A percentile compares a stretch with the other conserved stretches of the same genome.
These are phyloP conservation scores for Phenoliferia sp. DNA, from an alignment of 1,284 basidiomycete species.

Conservation along the genomic window DNA sequence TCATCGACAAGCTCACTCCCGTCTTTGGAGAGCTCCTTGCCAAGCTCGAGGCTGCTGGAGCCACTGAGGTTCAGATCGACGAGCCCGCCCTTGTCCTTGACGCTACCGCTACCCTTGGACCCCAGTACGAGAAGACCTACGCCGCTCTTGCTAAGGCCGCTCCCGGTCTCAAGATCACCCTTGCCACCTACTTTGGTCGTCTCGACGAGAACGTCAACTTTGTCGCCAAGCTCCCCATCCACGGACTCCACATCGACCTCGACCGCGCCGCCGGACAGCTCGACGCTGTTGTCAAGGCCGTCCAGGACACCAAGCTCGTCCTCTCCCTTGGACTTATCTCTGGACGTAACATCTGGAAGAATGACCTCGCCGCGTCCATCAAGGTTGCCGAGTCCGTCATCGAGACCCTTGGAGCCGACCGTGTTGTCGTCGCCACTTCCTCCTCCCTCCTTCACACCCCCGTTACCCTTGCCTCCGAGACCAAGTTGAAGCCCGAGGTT, in stretches of 20 bases:
- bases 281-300: constrained; percentile 71
- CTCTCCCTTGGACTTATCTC: constrained; percentile 96
- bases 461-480: constrained; percentile 89
- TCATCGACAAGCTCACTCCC: constrained; percentile 84
- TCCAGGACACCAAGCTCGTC: constrained; percentile 74
- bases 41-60: constrained; percentile 89
- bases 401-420: constrained; percentile 65
- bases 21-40: constrained; percentile 87
- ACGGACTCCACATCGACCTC: constrained; percentile 94
- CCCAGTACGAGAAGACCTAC: constrained; percentile 79
- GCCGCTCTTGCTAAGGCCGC: constrained; percentile 72
- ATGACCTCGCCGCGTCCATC: constrained; percentile 80
- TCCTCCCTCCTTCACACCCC: constrained; percentile 98
- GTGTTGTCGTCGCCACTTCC: constrained; percentile 90
- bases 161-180: constrained; percentile 71
- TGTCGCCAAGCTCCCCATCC: constrained; percentile 86
- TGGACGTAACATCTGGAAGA: constrained; percentile 99
- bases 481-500: constrained; percentile 82
- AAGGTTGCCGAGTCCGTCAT: constrained; percentile 81
- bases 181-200: constrained; percentile 85
- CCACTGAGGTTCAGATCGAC: constrained; percentile 91
- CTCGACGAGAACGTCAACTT: constrained; percentile 88
- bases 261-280: constrained; percentile 84
- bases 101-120: constrained; percentile 69
- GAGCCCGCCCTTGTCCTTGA: constrained; percentile 96